Percentiles rank a stretch among this genome's conserved stretches.
phyloP scores from a whole-genome alignment of 441 rosid species.

The Cnidoscolus chayamansa region DNA sequence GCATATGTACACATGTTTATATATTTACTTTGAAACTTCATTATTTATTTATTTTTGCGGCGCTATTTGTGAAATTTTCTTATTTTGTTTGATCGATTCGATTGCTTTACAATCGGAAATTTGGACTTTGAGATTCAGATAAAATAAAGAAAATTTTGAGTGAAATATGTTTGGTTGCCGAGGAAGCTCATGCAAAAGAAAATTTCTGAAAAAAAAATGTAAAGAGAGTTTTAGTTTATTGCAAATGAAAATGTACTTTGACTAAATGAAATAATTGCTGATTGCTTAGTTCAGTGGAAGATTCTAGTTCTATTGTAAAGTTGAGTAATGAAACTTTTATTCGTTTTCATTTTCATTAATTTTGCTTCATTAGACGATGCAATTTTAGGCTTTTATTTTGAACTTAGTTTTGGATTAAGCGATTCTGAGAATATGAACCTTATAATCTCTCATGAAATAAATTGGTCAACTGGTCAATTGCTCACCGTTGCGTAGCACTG shows the following conservation, averaged over 20 bases:
- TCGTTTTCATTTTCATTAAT: neutral
- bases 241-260: neutral
- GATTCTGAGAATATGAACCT: neutral
- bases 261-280: neutral
- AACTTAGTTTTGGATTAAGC: neutral
- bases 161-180: conserved; percentile 19
- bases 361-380: neutral
- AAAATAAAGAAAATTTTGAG: neutral
- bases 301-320: neutral
- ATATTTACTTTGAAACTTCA: neutral
- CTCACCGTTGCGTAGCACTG: too few species aligned
- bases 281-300: neutral
- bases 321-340: neutral
- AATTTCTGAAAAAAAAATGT: neutral
- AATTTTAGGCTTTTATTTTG: neutral
- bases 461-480: neutral
- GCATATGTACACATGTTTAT: neutral
- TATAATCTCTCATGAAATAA: neutral
- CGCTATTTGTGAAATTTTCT: neutral
- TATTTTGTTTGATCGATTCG: neutral
- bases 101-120: neutral
- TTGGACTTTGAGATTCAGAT: neutral
- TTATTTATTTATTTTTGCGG: neutral
- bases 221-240: neutral
- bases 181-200: conserved; percentile 9